Conservation (phyloP, 2,329 filamentous ascomycete species). For the Amphichorda felina region DNA sequence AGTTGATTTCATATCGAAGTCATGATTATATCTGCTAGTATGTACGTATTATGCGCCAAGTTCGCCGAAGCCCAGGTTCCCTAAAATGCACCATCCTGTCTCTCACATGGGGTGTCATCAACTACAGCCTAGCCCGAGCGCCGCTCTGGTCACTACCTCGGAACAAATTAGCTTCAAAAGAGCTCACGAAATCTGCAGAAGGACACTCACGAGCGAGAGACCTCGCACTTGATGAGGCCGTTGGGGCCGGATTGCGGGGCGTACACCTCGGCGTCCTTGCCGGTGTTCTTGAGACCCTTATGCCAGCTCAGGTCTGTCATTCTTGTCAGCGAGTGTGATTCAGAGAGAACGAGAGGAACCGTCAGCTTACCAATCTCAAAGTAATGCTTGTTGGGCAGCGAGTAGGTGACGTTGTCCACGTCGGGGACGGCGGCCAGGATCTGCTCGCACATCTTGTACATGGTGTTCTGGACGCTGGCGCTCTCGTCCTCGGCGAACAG, state of each 20-base stretch:
- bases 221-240: conserved; percentile 89
- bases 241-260: conserved; percentile 89
- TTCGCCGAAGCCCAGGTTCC: no score
- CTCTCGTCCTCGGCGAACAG: conserved; percentile 85
- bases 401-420: conserved; percentile 64
- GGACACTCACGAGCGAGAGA: conserved; percentile 45
- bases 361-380: conserved; percentile 73
- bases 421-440: conserved; percentile 68
- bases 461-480: conserved; percentile 89
- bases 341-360: background rate
- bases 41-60: no score
- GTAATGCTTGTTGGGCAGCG: conserved; percentile 96
- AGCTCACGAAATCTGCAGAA: background rate
- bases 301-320: conserved; percentile 82
- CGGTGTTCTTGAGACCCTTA: conserved; percentile 89
- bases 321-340: conserved; percentile 1
- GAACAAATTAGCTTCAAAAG: no score
- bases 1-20: no score
- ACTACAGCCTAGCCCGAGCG: background rate
- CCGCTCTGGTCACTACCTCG: background rate
- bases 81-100: no score
- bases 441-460: conserved; percentile 96
- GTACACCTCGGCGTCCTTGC: conserved; percentile 90
- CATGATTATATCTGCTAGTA: no score
- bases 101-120: no score